Percentiles rank a stretch among this genome's conserved stretches.
Evolutionary conservation across 2,329 filamentous ascomycete species (phyloP).

Genomic region (Claviceps lovelessii): DNA sequence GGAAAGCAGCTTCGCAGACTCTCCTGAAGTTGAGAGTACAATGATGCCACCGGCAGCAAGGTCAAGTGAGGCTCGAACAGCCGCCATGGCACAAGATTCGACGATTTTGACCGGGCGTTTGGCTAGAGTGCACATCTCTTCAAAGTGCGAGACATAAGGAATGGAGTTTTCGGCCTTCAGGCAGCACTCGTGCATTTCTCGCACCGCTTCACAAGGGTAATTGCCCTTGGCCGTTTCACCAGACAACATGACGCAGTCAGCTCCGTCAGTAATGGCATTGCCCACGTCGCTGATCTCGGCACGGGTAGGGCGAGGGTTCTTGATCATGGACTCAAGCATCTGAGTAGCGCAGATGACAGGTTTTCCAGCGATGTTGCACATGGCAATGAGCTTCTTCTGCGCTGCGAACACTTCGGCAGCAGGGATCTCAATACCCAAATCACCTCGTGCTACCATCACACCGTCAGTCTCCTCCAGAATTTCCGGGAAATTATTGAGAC

Average conservation of each 20-base stretch:
- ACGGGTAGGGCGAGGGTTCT: slow-evolving; percentile 95
- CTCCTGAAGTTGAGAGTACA: slow-evolving; percentile 88
- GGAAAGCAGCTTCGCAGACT: slow-evolving; percentile 85
- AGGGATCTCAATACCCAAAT: slow-evolving; percentile 90
- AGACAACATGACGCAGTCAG: slow-evolving; percentile 99
- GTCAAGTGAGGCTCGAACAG: slow-evolving; percentile 88
- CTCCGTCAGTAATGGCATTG: slow-evolving; percentile 93
- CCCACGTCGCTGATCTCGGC: slow-evolving; percentile 98
- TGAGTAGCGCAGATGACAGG: slow-evolving; percentile 97
- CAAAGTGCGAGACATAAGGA: slow-evolving; percentile 90
- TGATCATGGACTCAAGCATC: slow-evolving; percentile 99
- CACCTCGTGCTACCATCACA: slow-evolving; percentile 99
- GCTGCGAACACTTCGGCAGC: slow-evolving; percentile 97
- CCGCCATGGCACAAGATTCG: slow-evolving; percentile 94
- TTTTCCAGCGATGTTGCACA: slow-evolving; percentile 99
- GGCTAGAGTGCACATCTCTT: slow-evolving; percentile 77
- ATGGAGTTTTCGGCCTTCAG: slow-evolving; percentile 94
- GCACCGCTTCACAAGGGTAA: slow-evolving; percentile 84
- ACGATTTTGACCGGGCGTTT: slow-evolving; percentile 73
- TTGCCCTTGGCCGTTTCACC: slow-evolving; percentile 96
- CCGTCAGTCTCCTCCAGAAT: slow-evolving; percentile 93
- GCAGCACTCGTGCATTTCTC: slow-evolving; percentile 97
- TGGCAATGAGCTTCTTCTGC: slow-evolving; percentile 99
- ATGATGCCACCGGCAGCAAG: slow-evolving; percentile 93
- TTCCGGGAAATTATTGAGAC: slow-evolving; percentile 98